phyloP scores from a whole-genome alignment of 495 filamentous ascomycete species.

The Hypoxylon perforatum region DNA sequence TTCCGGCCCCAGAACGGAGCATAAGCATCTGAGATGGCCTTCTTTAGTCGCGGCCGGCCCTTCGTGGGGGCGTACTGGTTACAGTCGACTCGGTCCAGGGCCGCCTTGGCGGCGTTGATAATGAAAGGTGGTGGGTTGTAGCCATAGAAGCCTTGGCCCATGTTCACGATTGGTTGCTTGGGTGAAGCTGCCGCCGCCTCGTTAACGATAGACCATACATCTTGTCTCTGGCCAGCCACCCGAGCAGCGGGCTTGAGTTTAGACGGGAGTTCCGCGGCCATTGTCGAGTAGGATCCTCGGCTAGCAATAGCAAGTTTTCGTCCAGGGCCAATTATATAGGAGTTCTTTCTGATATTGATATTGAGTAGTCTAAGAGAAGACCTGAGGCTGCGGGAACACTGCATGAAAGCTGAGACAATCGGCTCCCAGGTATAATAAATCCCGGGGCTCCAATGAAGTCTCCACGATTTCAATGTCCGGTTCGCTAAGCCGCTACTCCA shows the following conservation, averaged over 20 bases:
- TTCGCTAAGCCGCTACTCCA: background rate
- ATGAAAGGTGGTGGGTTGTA: constrained; percentile 97
- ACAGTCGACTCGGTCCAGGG: constrained; percentile 92
- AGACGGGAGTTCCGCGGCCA: constrained; percentile 35
- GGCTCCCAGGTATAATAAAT: constrained; percentile 1
- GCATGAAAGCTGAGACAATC: constrained; percentile 23
- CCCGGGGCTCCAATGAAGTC: constrained; percentile 19
- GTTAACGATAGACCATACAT: constrained; percentile 99
- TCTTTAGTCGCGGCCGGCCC: constrained; percentile 87
- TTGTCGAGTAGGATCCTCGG: constrained; percentile 43
- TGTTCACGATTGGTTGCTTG: constrained; percentile 91
- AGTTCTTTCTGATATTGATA: background rate
- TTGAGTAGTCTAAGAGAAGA: constrained; percentile 20
- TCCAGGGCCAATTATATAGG: constrained; percentile 11
- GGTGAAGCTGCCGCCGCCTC: constrained; percentile 86
- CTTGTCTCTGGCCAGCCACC: constrained; percentile 83
- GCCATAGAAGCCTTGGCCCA: constrained; percentile 98
- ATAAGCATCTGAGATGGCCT: constrained; percentile 92
- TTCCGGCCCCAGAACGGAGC: constrained; percentile 82
- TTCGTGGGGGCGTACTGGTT: constrained; percentile 98
- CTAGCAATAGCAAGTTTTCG: constrained; percentile 2
- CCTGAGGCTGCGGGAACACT: constrained; percentile 22
- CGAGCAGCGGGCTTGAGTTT: constrained; percentile 76
- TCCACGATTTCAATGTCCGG: constrained; percentile 6
- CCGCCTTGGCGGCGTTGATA: constrained; percentile 87